Conservation (phyloP, 139 green algal species). For the Coelastrella sp. region DNA sequence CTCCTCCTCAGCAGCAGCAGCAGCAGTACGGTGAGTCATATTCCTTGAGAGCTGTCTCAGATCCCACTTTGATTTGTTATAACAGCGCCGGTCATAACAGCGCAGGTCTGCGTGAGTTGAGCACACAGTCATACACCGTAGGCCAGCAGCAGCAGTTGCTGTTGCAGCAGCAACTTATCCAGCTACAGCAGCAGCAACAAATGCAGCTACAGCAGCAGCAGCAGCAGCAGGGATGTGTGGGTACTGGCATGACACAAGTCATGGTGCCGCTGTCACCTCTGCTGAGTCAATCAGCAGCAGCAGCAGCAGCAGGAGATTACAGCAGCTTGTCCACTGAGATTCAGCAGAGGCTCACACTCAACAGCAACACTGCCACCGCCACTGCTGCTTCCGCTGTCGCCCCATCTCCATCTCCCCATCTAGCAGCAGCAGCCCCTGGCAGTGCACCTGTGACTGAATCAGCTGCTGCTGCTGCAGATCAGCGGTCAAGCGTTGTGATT, state of each 20-base stretch:
- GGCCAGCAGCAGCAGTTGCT: not conserved
- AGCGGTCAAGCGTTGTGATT: not conserved
- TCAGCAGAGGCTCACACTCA: not conserved
- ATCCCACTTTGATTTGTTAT: not conserved
- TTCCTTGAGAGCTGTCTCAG: not conserved
- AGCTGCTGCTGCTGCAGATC: not conserved
- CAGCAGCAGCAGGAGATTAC: not conserved
- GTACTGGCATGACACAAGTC: too few relatives aligned
- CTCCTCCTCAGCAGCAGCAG: not conserved
- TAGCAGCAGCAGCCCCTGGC: not conserved
- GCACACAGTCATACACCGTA: not conserved
- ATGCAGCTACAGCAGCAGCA: constrained; percentile 8
- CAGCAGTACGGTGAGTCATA: not conserved
- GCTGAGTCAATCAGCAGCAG: not conserved
- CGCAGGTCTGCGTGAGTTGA: not conserved
- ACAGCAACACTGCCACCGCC: not conserved
- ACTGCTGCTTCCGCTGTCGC: too few relatives aligned
- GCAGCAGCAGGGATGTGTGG: not conserved
- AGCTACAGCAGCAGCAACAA: not conserved
- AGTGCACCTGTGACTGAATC: not conserved
- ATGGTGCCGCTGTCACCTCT: too few relatives aligned
- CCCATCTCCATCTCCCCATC: too few relatives aligned
- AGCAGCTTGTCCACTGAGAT: not conserved
- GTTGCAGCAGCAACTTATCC: not conserved
- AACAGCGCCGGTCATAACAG: too few relatives aligned